Evolutionary conservation across 2,329 filamentous ascomycete species (phyloP), one percentile per base, ranked within the genome.

Genomic region (Fusarium torreyae): DNA sequence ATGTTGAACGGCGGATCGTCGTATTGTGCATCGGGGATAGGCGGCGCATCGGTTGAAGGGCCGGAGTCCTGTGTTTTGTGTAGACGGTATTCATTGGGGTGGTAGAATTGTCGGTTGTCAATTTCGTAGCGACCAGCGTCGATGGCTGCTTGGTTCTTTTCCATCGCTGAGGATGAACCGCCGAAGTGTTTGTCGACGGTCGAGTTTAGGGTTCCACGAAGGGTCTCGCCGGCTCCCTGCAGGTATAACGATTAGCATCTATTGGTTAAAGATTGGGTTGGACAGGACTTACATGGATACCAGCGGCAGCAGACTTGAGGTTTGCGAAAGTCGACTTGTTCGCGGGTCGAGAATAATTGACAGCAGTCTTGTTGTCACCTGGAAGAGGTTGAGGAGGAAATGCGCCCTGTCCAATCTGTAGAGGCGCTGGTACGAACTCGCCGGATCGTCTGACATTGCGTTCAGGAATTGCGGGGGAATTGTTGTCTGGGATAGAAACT

Each of bases 81-180:
- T 4, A 59, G 57, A 3, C 55, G 51, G 18, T 71, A 69, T 24
- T 71, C 53, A 4, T 68, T 62, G 6, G 65, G 63, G 9, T 63
- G 70, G 50, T 74, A 73, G 39, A 74, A 73, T 13, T 52, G 52
- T 11, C 62, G 51, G 3, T 74, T 74, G 3, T 74, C 70, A 5
- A 74, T 59, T 49, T 74, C 72, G 56, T 73, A 74, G 3, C 63
- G 72, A 10, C 72, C 72, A 6, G 68, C 68, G 4, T 74, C 72
- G 4, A 74, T 66, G 3, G 71, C 62, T 15, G 67, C 65, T 39
- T 74, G 71, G 31, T 74, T 66, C 61, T 71, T 74, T 10, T 74
- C 61, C 24, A 69, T 67, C 9, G 68, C 65, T 10, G 58, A 39
- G 0, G 51, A n/a, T 2, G 43, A 53, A 4, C 54, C 52, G 6